Conservation (phyloP, 306 rosid species). For the Prunus mira region DNA sequence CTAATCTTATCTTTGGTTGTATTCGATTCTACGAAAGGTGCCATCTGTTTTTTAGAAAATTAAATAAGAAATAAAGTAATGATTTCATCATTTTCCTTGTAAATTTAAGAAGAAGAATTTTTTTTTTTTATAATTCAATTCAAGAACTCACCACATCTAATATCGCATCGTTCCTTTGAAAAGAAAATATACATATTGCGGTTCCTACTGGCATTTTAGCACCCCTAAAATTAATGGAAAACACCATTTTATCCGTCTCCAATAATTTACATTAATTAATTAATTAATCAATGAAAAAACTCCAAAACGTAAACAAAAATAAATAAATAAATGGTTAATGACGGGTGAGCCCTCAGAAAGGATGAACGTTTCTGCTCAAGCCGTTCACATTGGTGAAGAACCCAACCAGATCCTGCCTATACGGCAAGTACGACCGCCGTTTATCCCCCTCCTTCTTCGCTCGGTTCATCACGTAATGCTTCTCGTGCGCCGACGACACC, state of each 20-base stretch:
- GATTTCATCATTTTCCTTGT: not conserved
- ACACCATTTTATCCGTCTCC: not conserved
- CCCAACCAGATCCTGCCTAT: constrained; percentile 59
- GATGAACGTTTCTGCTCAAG: constrained; percentile 68
- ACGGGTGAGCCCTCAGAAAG: constrained; percentile 32
- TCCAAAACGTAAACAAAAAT: not conserved
- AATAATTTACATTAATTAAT: constrained; percentile 25
- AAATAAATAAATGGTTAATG: not conserved
- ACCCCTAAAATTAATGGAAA: not conserved
- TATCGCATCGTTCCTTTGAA: not conserved
- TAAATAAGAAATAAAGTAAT: not conserved
- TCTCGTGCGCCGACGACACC: constrained; percentile 60
- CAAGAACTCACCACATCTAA: no score
- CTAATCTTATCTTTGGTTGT: not conserved
- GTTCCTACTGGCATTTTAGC: not conserved
- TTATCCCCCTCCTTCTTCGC: constrained; percentile 63
- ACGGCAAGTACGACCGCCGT: constrained; percentile 77
- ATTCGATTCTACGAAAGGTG: not conserved
- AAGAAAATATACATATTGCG: not conserved
- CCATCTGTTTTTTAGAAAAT: no score
- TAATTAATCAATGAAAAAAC: not conserved
- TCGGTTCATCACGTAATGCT: constrained; percentile 54
- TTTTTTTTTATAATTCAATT: no score
- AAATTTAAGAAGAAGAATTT: no score
- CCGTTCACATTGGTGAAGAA: constrained; percentile 62